Evolutionary conservation across 2,329 filamentous ascomycete species (phyloP).

Genomic region (Gliomastix tumulicola): DNA sequence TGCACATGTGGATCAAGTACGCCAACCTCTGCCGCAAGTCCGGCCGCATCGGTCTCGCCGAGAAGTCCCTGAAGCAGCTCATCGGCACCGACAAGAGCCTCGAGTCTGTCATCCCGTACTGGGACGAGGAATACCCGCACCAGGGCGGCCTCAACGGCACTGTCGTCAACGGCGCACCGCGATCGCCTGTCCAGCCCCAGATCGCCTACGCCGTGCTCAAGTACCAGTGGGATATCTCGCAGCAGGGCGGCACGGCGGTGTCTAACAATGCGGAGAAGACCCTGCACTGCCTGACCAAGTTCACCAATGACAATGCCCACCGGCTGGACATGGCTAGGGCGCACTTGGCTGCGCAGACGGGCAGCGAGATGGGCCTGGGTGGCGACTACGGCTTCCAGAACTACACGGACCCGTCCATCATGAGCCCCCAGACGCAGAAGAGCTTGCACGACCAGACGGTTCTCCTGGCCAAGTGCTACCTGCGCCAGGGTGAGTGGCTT

Average conservation of each 20-base stretch:
- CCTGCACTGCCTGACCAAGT: slow-evolving; percentile 51
- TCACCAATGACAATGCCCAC: slow-evolving; percentile 52
- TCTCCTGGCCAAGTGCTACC: slow-evolving; percentile 88
- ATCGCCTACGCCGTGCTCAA: slow-evolving; percentile 97
- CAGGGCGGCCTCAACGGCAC: neutral
- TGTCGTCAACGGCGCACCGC: slow-evolving; percentile 10
- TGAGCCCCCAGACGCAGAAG: slow-evolving; percentile 43
- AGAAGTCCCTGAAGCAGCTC: slow-evolving; percentile 90
- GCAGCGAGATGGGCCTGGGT: slow-evolving; percentile 35
- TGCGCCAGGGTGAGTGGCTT: slow-evolving; percentile 96
- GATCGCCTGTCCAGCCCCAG: slow-evolving; percentile 59
- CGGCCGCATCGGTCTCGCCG: slow-evolving; percentile 85
- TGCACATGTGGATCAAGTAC: slow-evolving; percentile 99
- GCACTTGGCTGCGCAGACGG: slow-evolving; percentile 38
- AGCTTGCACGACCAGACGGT: slow-evolving; percentile 54
- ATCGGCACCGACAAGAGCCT: slow-evolving; percentile 64
- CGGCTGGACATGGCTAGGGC: slow-evolving; percentile 45
- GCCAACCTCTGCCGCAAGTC: slow-evolving; percentile 97
- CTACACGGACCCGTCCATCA: slow-evolving; percentile 32
- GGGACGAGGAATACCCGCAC: slow-evolving; percentile 32
- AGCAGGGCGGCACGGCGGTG: slow-evolving; percentile 39
- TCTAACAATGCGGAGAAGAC: slow-evolving; percentile 45
- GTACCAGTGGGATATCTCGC: slow-evolving; percentile 87
- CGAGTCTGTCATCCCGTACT: slow-evolving; percentile 54
- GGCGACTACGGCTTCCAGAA: slow-evolving; percentile 41